A percentile compares a stretch with the other conserved stretches of the same genome.
These are phyloP conservation scores for Coniophora puteana DNA, from an alignment of 1,284 basidiomycete species.

Conservation along the genomic window DNA sequence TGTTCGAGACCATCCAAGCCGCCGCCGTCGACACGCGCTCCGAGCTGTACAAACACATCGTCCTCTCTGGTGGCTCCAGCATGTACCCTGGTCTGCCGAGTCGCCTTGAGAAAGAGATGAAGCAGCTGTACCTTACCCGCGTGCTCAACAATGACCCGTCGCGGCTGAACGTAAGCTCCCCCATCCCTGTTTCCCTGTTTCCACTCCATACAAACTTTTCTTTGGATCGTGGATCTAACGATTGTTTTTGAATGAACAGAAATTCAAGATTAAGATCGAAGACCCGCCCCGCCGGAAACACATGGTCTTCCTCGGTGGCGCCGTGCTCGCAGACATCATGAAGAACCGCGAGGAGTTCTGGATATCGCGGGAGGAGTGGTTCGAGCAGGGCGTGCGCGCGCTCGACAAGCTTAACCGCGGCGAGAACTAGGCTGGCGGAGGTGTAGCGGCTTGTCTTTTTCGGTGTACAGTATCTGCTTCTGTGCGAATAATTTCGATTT, in stretches of 20 bases:
- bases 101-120: constrained; percentile 98
- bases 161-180: constrained; percentile 75
- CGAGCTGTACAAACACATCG: constrained; percentile 98
- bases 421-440: constrained; percentile 37
- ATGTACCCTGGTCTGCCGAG: constrained; percentile 99
- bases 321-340: constrained; percentile 97
- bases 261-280: constrained; percentile 99
- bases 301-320: constrained; percentile 99
- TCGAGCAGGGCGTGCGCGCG: constrained; percentile 79
- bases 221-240: neutral
- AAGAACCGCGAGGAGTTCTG: constrained; percentile 93
- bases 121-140: constrained; percentile 92
- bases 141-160: constrained; percentile 85
- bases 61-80: constrained; percentile 94
- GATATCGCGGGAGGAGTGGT: constrained; percentile 92
- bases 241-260: constrained; percentile 44
- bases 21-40: constrained; percentile 89
- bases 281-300: constrained; percentile 97
- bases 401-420: constrained; percentile 81
- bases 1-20: constrained; percentile 93
- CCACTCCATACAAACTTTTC: constrained; percentile 2
- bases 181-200: constrained; percentile 5
- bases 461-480: too few species aligned
- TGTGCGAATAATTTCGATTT: too few species aligned
- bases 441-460: too few species aligned